Evolutionary conservation across 257 asterid genomes (phyloP), one percentile per base, ranked within the genome.

Genomic region (Fraxinus cuspidata): DNA sequence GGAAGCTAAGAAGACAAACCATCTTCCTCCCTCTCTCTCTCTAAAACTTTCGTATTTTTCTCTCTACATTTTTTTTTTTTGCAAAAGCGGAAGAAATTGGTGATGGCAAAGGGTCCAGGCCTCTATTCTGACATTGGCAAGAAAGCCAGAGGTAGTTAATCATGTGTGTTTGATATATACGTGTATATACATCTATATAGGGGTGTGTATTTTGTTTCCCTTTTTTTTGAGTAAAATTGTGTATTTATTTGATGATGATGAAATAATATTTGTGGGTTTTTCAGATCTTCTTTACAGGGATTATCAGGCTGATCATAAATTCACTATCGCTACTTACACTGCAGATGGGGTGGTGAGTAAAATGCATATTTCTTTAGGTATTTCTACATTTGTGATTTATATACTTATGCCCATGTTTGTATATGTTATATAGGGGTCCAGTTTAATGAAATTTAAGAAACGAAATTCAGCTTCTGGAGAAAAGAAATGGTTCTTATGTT

Each of bases 281-380:
- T 15, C 83, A 89, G 91, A 89, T 87, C 92, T 89, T 85, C 86
- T 89, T 7, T 89, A 82, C 88, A 83, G 35, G 81, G 92, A 89
- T 80, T 89, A 87, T 75, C 89, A 85, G 81, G 73, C 84, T 56
- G 92, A 89, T 82, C 87, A 89, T 73, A 89, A 87, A 84, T 85
- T 89, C 74, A 87, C 91, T 9, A 85, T 89, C 74, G 87, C 91
- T 60, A 89, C 88, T 13, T 78, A 28, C 80, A 83, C 91, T 71
- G 78, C 89, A 23, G 77, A 85, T 82, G 92, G 91, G 28, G 82
- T 87, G 87, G 92, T 89, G n/a, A 77, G 89, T 80, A 7, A 25
- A 27, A 75, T 47, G 7, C 56, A 10, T 56, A 0, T 68, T 31
- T 73, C 7, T 35, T 68, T 35, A 7, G 23, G 11, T 34, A 66